Base-by-base conservation (phyloP, 192 early-diverging fungal species). In the Podila epigama region DNA sequence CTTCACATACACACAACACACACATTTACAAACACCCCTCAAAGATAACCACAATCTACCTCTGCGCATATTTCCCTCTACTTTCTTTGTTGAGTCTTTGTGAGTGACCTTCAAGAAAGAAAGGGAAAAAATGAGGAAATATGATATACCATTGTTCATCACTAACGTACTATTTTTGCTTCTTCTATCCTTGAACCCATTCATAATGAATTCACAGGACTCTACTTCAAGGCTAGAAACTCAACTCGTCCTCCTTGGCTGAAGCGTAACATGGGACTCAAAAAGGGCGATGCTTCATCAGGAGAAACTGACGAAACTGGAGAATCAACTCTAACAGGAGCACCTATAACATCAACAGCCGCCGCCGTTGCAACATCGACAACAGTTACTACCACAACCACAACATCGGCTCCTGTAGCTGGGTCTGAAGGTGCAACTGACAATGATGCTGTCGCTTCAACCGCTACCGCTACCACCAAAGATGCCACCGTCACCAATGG, bases 191-290 rank as follows among this genome's bases (percentile, higher is more conserved):
- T 48, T 48, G 5, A 5, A 48, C n/a, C 44, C 8, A n/a, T n/a
- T n/a, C n/a, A n/a, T n/a, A 22, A 48, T 48, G 44, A 22, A 48
- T 22, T 22, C 44, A 27, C 59, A 82, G 81, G 86, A 28, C 75
- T 87, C 22, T 87, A 87, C 51, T 68, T 75, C 57, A 87, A 88
- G 57, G 87, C 87, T 31, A 72, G 87, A 18, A 86, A 86, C 34
- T 77, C 83, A 31, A 81, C 79, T 18, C 75, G 87, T 31, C 87
- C 87, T 33, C 80, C 69, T 52, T 88, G 85, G 85, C 79, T 88
- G 9, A 87, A 87, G 42, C 81, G 84, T 33, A 66, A 82, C 54
- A 75, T 75, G 71, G 62, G 64, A 27, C 75, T 80, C 28, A 84
- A 84, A 20, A 70, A 67, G 28, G 68, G 61, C 7, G 51, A 80